Conservation (phyloP, 2,329 filamentous ascomycete genomes). For the Phoma herbarum region DNA sequence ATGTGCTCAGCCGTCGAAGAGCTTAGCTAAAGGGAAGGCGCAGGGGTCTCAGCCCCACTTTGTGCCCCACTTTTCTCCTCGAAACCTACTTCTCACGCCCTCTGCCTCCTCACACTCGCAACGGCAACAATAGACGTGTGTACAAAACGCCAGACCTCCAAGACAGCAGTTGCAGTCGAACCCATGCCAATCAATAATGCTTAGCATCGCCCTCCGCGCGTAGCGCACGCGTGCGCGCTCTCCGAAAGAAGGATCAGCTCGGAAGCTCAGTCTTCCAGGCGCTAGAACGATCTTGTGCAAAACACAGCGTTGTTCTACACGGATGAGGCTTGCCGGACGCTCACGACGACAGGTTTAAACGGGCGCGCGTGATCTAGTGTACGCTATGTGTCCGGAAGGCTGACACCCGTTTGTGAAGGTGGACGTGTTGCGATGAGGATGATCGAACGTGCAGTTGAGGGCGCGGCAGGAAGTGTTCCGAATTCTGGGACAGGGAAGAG, state of each 20-base stretch:
- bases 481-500: slow-evolving; percentile 14
- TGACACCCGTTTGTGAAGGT: slow-evolving; percentile 1
- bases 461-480: slow-evolving; percentile 20
- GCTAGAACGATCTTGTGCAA: slow-evolving; percentile 14
- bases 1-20: not conserved
- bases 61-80: not conserved
- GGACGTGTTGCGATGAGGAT: slow-evolving; percentile 1
- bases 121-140: slow-evolving; percentile 10
- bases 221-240: slow-evolving; percentile 6
- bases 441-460: slow-evolving; percentile 3
- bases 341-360: slow-evolving; percentile 3
- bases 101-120: slow-evolving; percentile 4
- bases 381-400: slow-evolving; percentile 1
- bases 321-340: slow-evolving; percentile 2
- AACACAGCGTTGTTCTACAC: slow-evolving; percentile 1
- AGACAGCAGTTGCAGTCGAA: slow-evolving; percentile 4
- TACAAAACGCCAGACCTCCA: not conserved
- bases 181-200: not conserved
- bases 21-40: not conserved
- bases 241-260: slow-evolving; percentile 7
- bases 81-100: slow-evolving; percentile 12
- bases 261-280: slow-evolving; percentile 19
- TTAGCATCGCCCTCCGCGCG: not conserved
- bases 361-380: slow-evolving; percentile 4
- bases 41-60: slow-evolving; percentile 5